Conservation (phyloP, 768 basidiomycete genomes). For the Lactifluus echinatus region DNA sequence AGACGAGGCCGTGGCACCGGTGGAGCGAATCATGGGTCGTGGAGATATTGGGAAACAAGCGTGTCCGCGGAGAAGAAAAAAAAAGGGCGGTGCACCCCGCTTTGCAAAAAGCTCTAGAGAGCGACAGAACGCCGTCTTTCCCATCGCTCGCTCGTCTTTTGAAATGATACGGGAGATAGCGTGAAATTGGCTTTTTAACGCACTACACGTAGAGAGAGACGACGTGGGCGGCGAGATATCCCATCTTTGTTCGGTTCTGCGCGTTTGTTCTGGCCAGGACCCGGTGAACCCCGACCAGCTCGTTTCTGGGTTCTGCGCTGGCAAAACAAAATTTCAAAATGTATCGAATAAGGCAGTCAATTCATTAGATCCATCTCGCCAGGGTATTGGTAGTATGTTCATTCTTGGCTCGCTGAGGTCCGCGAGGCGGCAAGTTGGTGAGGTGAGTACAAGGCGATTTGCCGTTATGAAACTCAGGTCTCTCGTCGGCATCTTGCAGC, state of each 20-base stretch:
- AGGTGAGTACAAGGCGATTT: conserved; percentile 4
- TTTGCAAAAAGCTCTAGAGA: background rate
- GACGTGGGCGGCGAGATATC: background rate
- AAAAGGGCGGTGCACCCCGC: background rate
- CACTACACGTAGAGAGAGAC: background rate
- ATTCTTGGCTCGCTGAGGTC: conserved; percentile 6
- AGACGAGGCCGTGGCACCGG: background rate
- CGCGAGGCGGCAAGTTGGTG: conserved; percentile 5
- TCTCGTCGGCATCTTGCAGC: background rate
- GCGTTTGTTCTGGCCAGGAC: background rate
- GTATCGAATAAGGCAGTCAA: conserved; percentile 6
- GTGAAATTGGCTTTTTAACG: background rate
- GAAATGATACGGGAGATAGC: background rate
- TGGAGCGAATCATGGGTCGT: conserved; percentile 3
- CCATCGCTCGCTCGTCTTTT: background rate
- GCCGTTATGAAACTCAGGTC: background rate
- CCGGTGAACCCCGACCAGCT: conserved; percentile 9
- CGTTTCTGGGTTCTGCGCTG: conserved; percentile 1
- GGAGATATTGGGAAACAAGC: conserved; percentile 7
- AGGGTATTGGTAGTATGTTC: conserved; percentile 9
- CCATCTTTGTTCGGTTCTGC: background rate
- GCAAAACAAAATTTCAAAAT: conserved; percentile 18
- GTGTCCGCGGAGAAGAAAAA: conserved; percentile 7
- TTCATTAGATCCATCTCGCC: conserved; percentile 12
- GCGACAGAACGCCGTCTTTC: background rate